Evolutionary conservation across 2,329 filamentous ascomycete genomes (phyloP).

Genomic region (Nothopassalora personata): DNA sequence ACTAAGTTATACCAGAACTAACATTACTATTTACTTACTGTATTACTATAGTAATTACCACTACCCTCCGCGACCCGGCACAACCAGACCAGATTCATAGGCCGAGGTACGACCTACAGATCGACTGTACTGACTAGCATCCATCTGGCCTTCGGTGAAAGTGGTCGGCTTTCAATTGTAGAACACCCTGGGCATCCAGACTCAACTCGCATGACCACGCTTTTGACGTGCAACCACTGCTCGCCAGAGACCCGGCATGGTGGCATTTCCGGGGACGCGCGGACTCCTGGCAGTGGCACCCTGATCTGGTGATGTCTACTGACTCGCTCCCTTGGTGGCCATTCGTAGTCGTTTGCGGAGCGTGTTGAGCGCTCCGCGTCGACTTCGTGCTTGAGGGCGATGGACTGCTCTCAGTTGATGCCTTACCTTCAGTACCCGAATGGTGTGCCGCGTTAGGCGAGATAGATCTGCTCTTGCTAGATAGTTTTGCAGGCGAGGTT

Average conservation of each 20-base stretch:
- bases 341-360: neutral
- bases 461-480: neutral
- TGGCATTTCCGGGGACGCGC: slow-evolving; percentile 1
- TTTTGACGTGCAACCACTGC: neutral
- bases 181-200: neutral
- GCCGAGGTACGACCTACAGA: too few species aligned
- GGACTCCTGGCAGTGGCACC: neutral
- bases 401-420: neutral
- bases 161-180: neutral
- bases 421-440: neutral
- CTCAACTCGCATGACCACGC: slow-evolving; percentile 3
- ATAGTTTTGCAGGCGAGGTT: neutral
- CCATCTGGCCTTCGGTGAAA: neutral
- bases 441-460: neutral
- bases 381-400: neutral
- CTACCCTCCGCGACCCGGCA: too few species aligned
- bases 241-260: neutral
- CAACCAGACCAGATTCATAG: too few species aligned
- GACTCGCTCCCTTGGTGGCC: neutral
- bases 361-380: neutral
- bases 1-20: too few species aligned
- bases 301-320: neutral
- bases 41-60: too few species aligned
- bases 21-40: too few species aligned
- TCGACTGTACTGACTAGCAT: neutral